Percentiles rank a stretch among this genome's conserved stretches.
These are phyloP conservation scores for Colletotrichum karsti DNA, from an alignment of 2,329 filamentous ascomycete genomes.

Conservation along the genomic window DNA sequence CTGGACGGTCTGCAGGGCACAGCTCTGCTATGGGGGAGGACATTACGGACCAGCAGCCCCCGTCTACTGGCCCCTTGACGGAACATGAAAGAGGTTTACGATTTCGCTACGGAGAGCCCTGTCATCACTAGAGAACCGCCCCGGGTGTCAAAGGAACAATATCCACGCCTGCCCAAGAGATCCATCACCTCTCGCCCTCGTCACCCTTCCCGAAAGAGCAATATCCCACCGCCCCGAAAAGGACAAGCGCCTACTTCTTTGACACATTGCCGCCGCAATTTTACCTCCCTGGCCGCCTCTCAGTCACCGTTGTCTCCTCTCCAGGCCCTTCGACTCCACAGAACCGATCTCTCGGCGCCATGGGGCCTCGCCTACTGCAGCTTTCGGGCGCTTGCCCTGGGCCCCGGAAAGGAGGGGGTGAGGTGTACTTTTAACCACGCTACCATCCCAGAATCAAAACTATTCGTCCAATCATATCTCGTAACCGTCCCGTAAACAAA, in stretches of 20 bases:
- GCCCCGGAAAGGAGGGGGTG: constrained; percentile 35
- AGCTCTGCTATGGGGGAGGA: background rate
- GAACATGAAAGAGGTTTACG: constrained; percentile 7
- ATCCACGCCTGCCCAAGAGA: background rate
- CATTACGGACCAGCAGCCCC: background rate
- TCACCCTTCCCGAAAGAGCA: constrained; percentile 40
- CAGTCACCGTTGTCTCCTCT: background rate
- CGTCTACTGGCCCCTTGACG: background rate
- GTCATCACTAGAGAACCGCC: constrained; percentile 18
- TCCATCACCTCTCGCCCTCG: background rate
- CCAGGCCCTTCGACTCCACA: background rate
- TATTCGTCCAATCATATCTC: constrained; percentile 63
- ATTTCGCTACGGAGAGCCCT: constrained; percentile 12
- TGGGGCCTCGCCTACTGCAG: constrained; percentile 35
- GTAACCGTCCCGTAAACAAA: constrained; percentile 54
- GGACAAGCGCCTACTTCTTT: constrained; percentile 40
- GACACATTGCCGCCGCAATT: constrained; percentile 12
- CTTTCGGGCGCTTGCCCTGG: constrained; percentile 35
- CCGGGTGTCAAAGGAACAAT: background rate
- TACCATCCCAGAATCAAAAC: constrained; percentile 40
- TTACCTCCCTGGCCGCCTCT: background rate
- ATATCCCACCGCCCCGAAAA: constrained; percentile 38
- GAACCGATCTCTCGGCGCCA: background rate
- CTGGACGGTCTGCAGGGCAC: background rate
- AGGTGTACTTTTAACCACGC: constrained; percentile 53